Evolutionary conservation across 2,329 filamentous ascomycete genomes (phyloP).

Genomic region (Triangularia setosa): DNA sequence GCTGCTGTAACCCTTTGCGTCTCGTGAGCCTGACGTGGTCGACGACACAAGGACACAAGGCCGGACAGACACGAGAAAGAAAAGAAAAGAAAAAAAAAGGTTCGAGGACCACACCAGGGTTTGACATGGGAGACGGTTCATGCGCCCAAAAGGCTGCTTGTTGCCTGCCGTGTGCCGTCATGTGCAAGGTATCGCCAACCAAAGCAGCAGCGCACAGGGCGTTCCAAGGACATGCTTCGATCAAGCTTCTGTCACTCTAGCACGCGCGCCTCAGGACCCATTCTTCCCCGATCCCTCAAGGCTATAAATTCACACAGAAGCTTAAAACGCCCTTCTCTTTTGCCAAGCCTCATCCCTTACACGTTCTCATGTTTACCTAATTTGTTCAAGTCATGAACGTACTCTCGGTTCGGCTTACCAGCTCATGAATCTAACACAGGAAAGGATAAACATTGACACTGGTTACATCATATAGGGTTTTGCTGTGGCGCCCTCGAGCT

Average conservation of each 20-base stretch:
- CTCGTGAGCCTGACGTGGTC: conserved; percentile 13
- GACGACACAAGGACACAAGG: background rate
- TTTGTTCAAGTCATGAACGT: background rate
- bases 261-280: background rate
- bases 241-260: conserved; percentile 8
- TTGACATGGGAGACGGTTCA: conserved; percentile 8
- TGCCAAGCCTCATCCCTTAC: conserved; percentile 13
- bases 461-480: background rate
- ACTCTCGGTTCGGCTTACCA: background rate
- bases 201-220: no score
- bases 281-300: background rate
- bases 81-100: no score
- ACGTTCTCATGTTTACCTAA: conserved; percentile 12
- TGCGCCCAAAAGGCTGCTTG: background rate
- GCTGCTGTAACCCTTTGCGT: conserved; percentile 17
- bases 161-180: background rate
- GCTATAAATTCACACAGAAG: conserved; percentile 3
- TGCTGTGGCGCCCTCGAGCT: background rate
- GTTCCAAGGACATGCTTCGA: conserved; percentile 7
- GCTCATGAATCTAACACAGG: background rate
- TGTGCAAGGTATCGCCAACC: background rate
- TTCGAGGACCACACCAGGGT: background rate
- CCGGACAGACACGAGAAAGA: no score
- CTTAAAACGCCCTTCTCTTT: conserved; percentile 18
- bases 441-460: background rate